Evolutionary conservation across 2,329 filamentous ascomycete genomes (phyloP), one percentile per base, ranked within the genome.

Genomic region (Monilinia vaccinii-corymbosi): DNA sequence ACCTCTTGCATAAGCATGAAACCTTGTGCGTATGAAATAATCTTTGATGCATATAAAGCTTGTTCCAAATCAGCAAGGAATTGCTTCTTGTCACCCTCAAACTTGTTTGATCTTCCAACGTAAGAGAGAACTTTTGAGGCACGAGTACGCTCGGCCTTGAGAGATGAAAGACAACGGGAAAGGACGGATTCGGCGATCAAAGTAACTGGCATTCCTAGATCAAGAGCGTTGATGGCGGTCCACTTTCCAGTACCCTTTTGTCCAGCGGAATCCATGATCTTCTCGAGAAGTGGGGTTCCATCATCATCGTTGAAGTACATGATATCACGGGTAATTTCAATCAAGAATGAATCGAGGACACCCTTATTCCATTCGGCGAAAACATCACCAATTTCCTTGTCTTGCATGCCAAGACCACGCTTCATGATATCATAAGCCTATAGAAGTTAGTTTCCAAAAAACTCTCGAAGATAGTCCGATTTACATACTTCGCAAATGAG

Each of bases 191-290:
- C 94, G 64, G 93, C 94, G 70, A 99, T 99, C 71, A 99, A 81
- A 64, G 94, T 97, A 70, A 99, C 94, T 74, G 94, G 94, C 91
- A 96, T 96, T 73, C 94, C 94, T 64, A 99, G 88, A 76, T 99
- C 94, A 63, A 99, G 87, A 67, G 94, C 92, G 79, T 99, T 99
- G 80, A 99, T 95, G 73, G 94, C 93, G 68, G 94, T 99, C 94
- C 94, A 99, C 84, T 99, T 97, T 79, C 94, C 94, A 70, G 94
- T 97, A 79, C 94, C 94, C 83, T 99, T 99, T 83, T 99, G 94
- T 70, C 94, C 94, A 72, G 94, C 94, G 79, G 93, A 88, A 81
- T 99, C 94, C 67, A 97, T 84, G 71, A 99, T 97, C 87, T 97
- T 99, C 85, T 99, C 94, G 63, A 99, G 88, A 62, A 99, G 87